Percentiles rank a stretch among this genome's conserved stretches.
Conservation (phyloP, 208 protist species). For the Entamoeba moshkovskii region DNA sequence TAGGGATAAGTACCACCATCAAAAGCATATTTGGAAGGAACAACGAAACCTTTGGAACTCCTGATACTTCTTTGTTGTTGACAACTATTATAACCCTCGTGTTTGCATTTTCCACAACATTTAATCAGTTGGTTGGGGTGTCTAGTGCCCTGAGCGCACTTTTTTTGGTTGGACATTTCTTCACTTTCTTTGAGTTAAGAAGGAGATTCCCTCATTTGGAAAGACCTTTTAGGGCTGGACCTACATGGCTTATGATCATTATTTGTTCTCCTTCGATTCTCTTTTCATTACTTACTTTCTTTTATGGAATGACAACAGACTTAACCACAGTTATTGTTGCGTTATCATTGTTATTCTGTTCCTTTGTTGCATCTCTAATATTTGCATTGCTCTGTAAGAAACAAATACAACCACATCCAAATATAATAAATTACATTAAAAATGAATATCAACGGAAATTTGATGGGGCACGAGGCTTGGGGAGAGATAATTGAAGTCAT, state of each 20-base stretch:
- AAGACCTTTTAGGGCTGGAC: neutral
- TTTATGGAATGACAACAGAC: neutral
- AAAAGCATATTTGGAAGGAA: neutral
- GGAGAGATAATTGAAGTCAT: no score
- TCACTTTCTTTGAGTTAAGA: neutral
- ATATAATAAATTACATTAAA: neutral
- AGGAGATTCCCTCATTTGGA: neutral
- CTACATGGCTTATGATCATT: neutral
- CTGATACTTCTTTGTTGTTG: neutral
- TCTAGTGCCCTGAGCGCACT: neutral
- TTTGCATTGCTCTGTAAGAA: neutral
- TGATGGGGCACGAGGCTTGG: neutral
- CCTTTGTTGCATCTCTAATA: neutral
- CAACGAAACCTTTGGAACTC: neutral
- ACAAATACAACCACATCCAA: neutral
- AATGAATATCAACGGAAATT: neutral
- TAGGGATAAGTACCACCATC: neutral
- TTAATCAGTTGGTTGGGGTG: neutral
- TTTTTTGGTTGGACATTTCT: neutral
- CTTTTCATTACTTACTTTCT: neutral
- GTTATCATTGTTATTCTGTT: neutral
- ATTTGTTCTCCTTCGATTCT: neutral
- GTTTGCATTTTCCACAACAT: neutral
- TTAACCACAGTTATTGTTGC: neutral
- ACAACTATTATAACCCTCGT: neutral